These are phyloP conservation scores for Capsicum baccatum DNA, from an alignment of 257 asterid species.

Conservation along the genomic window DNA sequence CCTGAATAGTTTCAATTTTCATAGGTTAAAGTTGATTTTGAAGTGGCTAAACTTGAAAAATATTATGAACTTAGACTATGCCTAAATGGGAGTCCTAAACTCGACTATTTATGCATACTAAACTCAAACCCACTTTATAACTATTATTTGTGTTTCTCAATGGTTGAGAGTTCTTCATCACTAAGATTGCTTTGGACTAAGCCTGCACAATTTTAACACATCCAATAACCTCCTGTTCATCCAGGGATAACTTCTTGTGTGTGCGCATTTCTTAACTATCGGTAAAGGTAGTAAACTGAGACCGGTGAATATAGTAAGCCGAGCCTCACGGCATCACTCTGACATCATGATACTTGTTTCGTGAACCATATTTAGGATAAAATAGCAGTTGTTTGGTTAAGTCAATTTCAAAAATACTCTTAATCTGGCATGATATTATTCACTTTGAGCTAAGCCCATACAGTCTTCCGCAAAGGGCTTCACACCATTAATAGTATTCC, in stretches of 20 bases:
- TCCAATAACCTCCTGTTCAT: too few relatives aligned
- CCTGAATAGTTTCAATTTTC: not conserved
- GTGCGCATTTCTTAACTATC: too few relatives aligned
- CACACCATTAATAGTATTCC: not conserved
- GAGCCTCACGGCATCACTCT: too few relatives aligned
- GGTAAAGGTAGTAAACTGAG: too few relatives aligned
- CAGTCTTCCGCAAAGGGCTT: not conserved
- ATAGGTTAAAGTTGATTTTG: not conserved
- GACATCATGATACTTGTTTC: too few relatives aligned
- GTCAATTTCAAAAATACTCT: not conserved
- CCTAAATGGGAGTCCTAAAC: not conserved
- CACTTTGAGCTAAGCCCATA: too few relatives aligned
- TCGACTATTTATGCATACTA: not conserved
- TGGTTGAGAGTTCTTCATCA: slow-evolving; percentile 77
- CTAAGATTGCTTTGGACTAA: slow-evolving; percentile 38
- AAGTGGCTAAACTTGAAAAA: not conserved
- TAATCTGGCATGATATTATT: not conserved
- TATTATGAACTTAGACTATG: not conserved
- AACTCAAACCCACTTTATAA: not conserved
- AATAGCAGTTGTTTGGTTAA: too few relatives aligned
- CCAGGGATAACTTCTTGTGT: too few relatives aligned
- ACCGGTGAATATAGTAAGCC: too few relatives aligned
- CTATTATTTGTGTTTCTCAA: not conserved
- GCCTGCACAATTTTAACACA: too few relatives aligned
- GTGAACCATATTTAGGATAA: too few relatives aligned